A percentile compares a stretch with the other conserved stretches of the same genome.
These are phyloP conservation scores for Pleodorina starrii DNA, from an alignment of 139 green algal species.

Conservation along the genomic window DNA sequence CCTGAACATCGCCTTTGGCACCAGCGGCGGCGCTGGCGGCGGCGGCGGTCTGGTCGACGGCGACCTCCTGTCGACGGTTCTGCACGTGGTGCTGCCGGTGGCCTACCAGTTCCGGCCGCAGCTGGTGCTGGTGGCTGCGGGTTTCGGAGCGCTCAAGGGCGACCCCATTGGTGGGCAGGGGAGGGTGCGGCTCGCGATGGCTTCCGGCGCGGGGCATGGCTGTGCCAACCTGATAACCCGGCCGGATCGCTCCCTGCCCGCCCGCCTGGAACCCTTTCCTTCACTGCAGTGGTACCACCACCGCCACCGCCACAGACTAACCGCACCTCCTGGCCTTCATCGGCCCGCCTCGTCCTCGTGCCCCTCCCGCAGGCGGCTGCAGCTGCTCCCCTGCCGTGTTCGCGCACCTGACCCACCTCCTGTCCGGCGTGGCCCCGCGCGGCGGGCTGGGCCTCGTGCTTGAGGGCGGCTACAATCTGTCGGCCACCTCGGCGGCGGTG, in stretches of 20 bases:
- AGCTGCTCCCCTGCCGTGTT: conserved; percentile 72
- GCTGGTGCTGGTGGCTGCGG: conserved; percentile 79
- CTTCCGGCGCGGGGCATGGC: too few species aligned
- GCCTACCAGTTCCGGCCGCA: conserved; percentile 76
- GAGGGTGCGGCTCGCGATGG: neutral
- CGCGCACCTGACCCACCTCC: conserved; percentile 76
- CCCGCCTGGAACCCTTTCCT: neutral
- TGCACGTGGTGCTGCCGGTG: conserved; percentile 79
- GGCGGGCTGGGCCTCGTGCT: conserved; percentile 62
- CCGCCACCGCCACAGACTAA: neutral
- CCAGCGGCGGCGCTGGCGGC: too few species aligned
- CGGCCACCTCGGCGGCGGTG: conserved; percentile 61
- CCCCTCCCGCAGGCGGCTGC: conserved; percentile 44
- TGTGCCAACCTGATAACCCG: neutral
- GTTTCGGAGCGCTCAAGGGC: conserved; percentile 76
- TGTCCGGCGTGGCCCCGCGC: conserved; percentile 67
- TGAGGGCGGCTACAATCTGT: conserved; percentile 80
- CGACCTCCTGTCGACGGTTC: conserved; percentile 72
- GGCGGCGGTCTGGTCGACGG: conserved; percentile 14
- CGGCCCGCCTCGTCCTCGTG: neutral
- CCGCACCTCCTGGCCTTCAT: neutral
- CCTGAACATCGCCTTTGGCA: conserved; percentile 76
- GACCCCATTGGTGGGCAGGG: conserved; percentile 64
- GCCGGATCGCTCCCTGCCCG: neutral
- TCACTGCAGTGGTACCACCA: neutral